These are phyloP conservation scores for Lasiodiplodia hormozganensis DNA, from an alignment of 2,329 filamentous ascomycete species.

Conservation along the genomic window DNA sequence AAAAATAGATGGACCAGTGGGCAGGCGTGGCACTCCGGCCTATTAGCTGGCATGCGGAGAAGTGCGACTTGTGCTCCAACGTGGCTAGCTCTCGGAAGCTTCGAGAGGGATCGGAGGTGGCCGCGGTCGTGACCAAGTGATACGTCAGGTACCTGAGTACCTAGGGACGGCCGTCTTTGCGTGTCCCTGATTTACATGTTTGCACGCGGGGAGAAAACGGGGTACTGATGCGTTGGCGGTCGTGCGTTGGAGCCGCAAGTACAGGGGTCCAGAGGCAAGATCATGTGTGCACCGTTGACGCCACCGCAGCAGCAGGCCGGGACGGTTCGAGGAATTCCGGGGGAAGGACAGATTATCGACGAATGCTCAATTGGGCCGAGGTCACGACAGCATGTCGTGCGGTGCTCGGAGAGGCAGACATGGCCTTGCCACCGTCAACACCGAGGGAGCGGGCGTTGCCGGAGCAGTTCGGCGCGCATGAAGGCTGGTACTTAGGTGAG, in stretches of 20 bases:
- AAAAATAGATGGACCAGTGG: background rate
- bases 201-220: conserved; percentile 8
- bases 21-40: background rate
- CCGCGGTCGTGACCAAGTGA: background rate
- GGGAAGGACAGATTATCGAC: background rate
- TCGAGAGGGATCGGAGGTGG: conserved; percentile 2
- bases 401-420: background rate
- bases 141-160: conserved; percentile 22
- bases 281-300: conserved; percentile 19
- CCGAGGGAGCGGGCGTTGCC: background rate
- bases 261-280: conserved; percentile 25
- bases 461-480: conserved; percentile 1
- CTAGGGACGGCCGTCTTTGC: background rate
- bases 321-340: background rate
- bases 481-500: background rate
- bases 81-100: conserved; percentile 16
- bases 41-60: conserved; percentile 23
- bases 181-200: conserved; percentile 24
- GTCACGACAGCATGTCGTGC: background rate
- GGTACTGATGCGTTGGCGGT: conserved; percentile 22
- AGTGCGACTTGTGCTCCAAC: conserved; percentile 11
- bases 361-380: background rate
- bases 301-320: conserved; percentile 4
- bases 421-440: too few relatives aligned
- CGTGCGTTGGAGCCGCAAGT: conserved; percentile 24